Base-by-base conservation (phyloP, 176 grass and related monocot genomes). In the Poa annua region DNA sequence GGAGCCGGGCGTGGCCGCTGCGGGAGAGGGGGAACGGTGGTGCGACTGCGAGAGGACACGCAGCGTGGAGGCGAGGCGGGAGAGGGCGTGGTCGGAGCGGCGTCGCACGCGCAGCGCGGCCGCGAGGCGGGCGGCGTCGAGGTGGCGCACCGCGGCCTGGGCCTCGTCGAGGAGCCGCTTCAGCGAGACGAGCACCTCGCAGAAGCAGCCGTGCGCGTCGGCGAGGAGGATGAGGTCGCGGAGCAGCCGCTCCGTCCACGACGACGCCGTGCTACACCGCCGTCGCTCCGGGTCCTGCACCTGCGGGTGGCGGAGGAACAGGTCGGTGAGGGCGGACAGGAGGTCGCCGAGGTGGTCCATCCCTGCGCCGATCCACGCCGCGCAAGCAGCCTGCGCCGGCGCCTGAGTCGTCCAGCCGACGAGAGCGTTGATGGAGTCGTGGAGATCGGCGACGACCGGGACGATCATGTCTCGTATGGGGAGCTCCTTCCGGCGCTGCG, bases 291-390 rank as follows among this genome's bases (percentile, higher is more conserved):
- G 83, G 33, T 89, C 90, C 24, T 57, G 60, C 22, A 83, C 90
- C 49, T 86, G 83, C 9, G 90, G 90, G 57, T 92, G 86, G 33
- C 72, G 41, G 41, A 42, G 78, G 33, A 92, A 47, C 25, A 89
- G 80, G 42, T 89, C 83, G 11, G 84, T 44, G 1, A 92, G 50
- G 0, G 12, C 60, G 0, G 74, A 42, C 6, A 89, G 69, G 35
- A 92, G 14, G 3, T 51, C 22, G 10, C 6, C 53, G 17, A 92
- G 75, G n/a, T 48, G 75, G 0, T 14, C 80, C 21, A 71, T 34
- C 0, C 90, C 90, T 4, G 77, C 80, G 1, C 13, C 76, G 14
- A 89, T 45, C 90, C 90, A 92, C 15, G 11, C 74, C n/a, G 44
- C 39, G 36, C 11, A 47, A 3, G 11, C 52, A 2, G 44, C 45